Evolutionary conservation across 306 rosid species (phyloP), one percentile per base, ranked within the genome.

Genomic region (Cyclanthera cordifolia): DNA sequence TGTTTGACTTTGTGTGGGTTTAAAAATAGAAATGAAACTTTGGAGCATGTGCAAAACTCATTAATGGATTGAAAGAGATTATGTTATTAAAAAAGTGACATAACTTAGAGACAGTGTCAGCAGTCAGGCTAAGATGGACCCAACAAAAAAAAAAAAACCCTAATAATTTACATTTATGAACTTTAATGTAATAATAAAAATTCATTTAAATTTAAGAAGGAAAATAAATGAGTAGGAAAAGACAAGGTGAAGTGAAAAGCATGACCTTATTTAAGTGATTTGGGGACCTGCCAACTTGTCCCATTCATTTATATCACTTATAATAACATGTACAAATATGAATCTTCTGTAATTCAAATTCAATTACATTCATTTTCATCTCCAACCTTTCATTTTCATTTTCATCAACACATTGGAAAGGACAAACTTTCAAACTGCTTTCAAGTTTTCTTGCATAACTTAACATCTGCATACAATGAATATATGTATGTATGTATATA

Each of bases 201-300:
- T 0, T 0, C n/a, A n/a, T n/a, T n/a, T n/a, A 56, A 32, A 32
- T 4, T 2, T 2, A 28, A 28, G 2, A 8, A 50, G 1, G 3
- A 4, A 20, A 59, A 59, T 32, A 32, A 0, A 32, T n/a, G 25
- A 59, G 12, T 4, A n/a, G n/a, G 47, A 30, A 59, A 47, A 41
- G 30, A 34, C 8, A 59, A 56, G 20, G 3, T 32, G 47, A 59
- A 59, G 66, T 59, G 66, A 59, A 59, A 59, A n/a, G 25, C 66
- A 59, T 59, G 66, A 30, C 25, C 16, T n/a, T 59, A 59, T 59
- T 59, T 32, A 59, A 57, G 6, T 58, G 13, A 15, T 3, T 14
- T 28, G 14, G 37, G 64, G 19, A 10, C 63, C 60, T 11, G 11
- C 24, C 39, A 24, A 12, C 10, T 27, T 56, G 43, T 27, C 64